phyloP scores from a whole-genome alignment of 768 basidiomycete species.

The Termitomyces bulborhizus region DNA sequence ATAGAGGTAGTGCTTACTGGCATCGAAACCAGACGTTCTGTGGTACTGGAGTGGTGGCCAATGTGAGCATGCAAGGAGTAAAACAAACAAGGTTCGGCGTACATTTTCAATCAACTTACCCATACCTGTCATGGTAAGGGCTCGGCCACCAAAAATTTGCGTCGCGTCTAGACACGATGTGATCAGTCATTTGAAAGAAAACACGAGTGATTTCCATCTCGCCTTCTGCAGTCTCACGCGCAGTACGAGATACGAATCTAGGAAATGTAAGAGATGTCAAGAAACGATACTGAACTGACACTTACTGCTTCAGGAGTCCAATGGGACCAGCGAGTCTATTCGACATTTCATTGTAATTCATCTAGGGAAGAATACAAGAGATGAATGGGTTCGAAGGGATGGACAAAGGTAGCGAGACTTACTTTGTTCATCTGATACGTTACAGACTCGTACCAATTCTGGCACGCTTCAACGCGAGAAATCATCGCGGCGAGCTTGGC shows the following conservation, averaged over 20 bases:
- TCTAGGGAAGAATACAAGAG: slow-evolving; percentile 34
- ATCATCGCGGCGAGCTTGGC: slow-evolving; percentile 89
- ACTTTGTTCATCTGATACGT: slow-evolving; percentile 93
- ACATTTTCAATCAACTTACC: slow-evolving; percentile 81
- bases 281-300: slow-evolving; percentile 3
- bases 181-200: slow-evolving; percentile 29
- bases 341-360: slow-evolving; percentile 82
- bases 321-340: slow-evolving; percentile 85
- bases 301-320: slow-evolving; percentile 83
- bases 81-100: slow-evolving; percentile 18
- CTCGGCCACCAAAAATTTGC: slow-evolving; percentile 86
- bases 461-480: slow-evolving; percentile 76
- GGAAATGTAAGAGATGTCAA: neutral
- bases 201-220: slow-evolving; percentile 9
- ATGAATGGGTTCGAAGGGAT: neutral
- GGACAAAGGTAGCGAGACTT: slow-evolving; percentile 8
- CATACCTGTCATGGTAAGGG: slow-evolving; percentile 83
- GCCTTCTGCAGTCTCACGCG: slow-evolving; percentile 69
- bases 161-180: slow-evolving; percentile 52
- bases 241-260: slow-evolving; percentile 63
- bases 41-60: slow-evolving; percentile 51
- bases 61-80: neutral
- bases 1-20: slow-evolving; percentile 37
- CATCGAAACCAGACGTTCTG: slow-evolving; percentile 78
- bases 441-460: slow-evolving; percentile 85